Conservation (phyloP, 176 grass and related monocot species). For the Bonia amplexicaulis region DNA sequence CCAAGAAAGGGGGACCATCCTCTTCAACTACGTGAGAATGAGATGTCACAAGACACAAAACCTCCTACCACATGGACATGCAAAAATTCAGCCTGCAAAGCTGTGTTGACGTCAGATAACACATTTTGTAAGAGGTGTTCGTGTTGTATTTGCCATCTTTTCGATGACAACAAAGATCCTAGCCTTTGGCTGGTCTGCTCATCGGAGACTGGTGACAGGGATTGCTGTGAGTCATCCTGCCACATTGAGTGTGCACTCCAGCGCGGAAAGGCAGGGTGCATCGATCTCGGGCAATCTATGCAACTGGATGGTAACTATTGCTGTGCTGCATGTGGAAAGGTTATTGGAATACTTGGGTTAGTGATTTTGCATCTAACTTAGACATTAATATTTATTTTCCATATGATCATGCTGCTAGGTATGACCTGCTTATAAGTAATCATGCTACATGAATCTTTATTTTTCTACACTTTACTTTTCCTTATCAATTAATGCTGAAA, state of each 20-base stretch:
- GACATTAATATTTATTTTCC: slow-evolving; percentile 12
- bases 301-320: slow-evolving; percentile 91
- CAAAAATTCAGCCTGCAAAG: slow-evolving; percentile 95
- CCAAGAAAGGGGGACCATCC: slow-evolving; percentile 42
- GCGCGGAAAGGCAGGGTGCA: slow-evolving; percentile 52
- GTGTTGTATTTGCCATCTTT: slow-evolving; percentile 91
- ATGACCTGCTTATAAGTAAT: background rate
- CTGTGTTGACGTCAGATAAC: slow-evolving; percentile 60
- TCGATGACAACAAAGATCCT: slow-evolving; percentile 99
- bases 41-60: slow-evolving; percentile 31
- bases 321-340: slow-evolving; percentile 90
- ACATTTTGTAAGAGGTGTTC: slow-evolving; percentile 96
- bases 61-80: slow-evolving; percentile 64
- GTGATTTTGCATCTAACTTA: slow-evolving; percentile 42
- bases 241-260: slow-evolving; percentile 91
- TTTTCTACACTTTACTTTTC: background rate
- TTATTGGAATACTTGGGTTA: slow-evolving; percentile 91
- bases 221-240: slow-evolving; percentile 92
- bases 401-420: background rate
- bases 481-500: background rate
- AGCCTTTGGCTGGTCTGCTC: slow-evolving; percentile 96
- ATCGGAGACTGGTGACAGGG: slow-evolving; percentile 65
- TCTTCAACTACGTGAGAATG: slow-evolving; percentile 30
- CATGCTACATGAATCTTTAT: background rate
- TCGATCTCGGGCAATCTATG: slow-evolving; percentile 79